Evolutionary conservation across 202 grass and related monocot genomes (phyloP).

Genomic region (Setaria viridis): DNA sequence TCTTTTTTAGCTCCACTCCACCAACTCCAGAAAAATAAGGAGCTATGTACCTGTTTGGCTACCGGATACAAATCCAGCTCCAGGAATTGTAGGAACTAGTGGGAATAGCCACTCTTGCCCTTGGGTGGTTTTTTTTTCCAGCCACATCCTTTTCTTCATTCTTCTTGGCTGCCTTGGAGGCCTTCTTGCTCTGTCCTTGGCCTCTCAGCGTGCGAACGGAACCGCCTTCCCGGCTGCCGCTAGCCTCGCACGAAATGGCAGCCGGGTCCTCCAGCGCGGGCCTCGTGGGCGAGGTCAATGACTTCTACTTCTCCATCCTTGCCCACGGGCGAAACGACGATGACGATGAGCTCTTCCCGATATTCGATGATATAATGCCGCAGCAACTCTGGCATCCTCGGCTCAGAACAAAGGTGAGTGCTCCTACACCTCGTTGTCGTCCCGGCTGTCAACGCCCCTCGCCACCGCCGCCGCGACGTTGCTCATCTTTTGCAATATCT

Average conservation of each 20-base stretch:
- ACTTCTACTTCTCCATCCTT: slow-evolving; percentile 67
- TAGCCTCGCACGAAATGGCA: slow-evolving; percentile 34
- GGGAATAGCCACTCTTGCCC: no score
- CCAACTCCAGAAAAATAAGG: no score
- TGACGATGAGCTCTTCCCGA: slow-evolving; percentile 59
- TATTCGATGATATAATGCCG: slow-evolving; percentile 49
- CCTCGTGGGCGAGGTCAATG: slow-evolving; percentile 52
- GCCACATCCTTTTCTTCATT: no score
- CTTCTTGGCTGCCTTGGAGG: no score
- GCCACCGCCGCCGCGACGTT: no score
- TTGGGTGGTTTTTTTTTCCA: no score
- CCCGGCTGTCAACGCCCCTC: background rate
- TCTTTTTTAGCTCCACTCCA: no score
- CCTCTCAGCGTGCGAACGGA: background rate
- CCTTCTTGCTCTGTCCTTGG: no score
- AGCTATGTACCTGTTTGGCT: no score
- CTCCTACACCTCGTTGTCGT: slow-evolving; percentile 8
- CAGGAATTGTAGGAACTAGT: no score
- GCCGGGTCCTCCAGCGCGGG: slow-evolving; percentile 24
- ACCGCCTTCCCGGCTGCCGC: no score
- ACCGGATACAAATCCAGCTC: no score
- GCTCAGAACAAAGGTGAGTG: slow-evolving; percentile 5
- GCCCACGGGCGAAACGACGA: slow-evolving; percentile 36
- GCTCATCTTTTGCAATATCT: slow-evolving; percentile 73
- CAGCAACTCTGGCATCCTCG: background rate